phyloP scores from a whole-genome alignment of 345 rosid genomes.

The Ailanthus altissimus region DNA sequence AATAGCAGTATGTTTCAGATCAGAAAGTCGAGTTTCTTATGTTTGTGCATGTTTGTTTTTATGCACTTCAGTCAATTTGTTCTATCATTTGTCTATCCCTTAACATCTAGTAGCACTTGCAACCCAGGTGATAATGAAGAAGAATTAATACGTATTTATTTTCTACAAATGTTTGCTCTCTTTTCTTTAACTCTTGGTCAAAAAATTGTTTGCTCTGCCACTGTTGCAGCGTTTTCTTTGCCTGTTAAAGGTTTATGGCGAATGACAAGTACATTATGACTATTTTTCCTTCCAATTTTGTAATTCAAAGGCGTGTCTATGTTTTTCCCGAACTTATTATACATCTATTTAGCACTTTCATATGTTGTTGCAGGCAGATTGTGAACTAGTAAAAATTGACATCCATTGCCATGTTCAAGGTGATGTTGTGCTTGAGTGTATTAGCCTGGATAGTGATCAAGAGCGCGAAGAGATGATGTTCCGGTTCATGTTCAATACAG shows the following conservation, averaged over 20 bases:
- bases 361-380: slow-evolving; percentile 64
- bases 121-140: too few species aligned
- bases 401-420: slow-evolving; percentile 70
- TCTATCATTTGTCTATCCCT: not conserved
- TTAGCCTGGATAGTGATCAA: slow-evolving; percentile 53
- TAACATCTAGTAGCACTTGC: not conserved
- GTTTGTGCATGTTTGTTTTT: not conserved
- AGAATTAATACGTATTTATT: not conserved
- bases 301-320: not conserved
- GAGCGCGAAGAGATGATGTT: slow-evolving; percentile 74
- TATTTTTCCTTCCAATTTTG: not conserved
- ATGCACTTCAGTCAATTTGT: not conserved
- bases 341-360: slow-evolving; percentile 27
- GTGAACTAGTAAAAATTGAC: slow-evolving; percentile 64
- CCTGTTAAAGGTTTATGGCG: not conserved
- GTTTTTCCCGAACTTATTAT: not conserved
- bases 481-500: slow-evolving; percentile 74
- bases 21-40: not conserved
- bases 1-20: not conserved
- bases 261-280: not conserved
- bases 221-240: not conserved
- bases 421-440: slow-evolving; percentile 82
- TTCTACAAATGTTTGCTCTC: not conserved
- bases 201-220: not conserved
- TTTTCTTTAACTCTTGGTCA: not conserved